Percentiles rank a stretch among this genome's conserved stretches.
These are phyloP conservation scores for Rhododendron ferrugineum DNA, from an alignment of 148 eudicot genomes.

Conservation along the genomic window DNA sequence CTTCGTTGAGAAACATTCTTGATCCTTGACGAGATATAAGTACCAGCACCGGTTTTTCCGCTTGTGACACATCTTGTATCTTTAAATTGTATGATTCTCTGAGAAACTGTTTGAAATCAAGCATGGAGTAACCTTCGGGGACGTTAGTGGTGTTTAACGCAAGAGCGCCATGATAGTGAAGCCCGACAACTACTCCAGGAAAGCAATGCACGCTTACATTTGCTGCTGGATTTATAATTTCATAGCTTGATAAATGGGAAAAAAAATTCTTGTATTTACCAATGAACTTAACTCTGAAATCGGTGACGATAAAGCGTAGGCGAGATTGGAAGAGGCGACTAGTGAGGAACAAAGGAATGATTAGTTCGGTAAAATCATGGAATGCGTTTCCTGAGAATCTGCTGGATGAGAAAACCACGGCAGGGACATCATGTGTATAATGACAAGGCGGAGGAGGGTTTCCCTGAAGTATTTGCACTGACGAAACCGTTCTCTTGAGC, in stretches of 20 bases:
- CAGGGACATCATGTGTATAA: slow-evolving; percentile 45
- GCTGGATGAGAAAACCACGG: slow-evolving; percentile 49
- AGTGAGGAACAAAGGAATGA: slow-evolving; percentile 57
- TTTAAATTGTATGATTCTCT: slow-evolving; percentile 23
- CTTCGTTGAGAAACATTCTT: slow-evolving; percentile 39
- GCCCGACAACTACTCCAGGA: slow-evolving; percentile 50
- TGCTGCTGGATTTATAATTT: slow-evolving; percentile 24
- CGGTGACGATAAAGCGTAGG: slow-evolving; percentile 32
- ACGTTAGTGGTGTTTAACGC: slow-evolving; percentile 19
- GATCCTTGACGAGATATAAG: slow-evolving; percentile 41
- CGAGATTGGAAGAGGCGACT: slow-evolving; percentile 29
- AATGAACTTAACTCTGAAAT: slow-evolving; percentile 30
- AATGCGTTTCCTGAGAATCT: slow-evolving; percentile 45
- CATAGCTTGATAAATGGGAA: slow-evolving; percentile 28
- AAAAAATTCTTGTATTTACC: slow-evolving; percentile 28
- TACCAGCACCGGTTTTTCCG: slow-evolving; percentile 21
- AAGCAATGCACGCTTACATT: slow-evolving; percentile 47
- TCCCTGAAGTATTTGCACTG: slow-evolving; percentile 39
- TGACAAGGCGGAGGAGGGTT: slow-evolving; percentile 38
- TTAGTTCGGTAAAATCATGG: slow-evolving; percentile 51
- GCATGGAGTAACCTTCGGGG: slow-evolving; percentile 35
- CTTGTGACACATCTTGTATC: slow-evolving; percentile 4
- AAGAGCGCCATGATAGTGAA: slow-evolving; percentile 37
- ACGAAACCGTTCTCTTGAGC: slow-evolving; percentile 18
- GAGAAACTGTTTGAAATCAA: slow-evolving; percentile 36